Evolutionary conservation across 129 eudicot genomes (phyloP).

Genomic region (Apium graveolens): DNA sequence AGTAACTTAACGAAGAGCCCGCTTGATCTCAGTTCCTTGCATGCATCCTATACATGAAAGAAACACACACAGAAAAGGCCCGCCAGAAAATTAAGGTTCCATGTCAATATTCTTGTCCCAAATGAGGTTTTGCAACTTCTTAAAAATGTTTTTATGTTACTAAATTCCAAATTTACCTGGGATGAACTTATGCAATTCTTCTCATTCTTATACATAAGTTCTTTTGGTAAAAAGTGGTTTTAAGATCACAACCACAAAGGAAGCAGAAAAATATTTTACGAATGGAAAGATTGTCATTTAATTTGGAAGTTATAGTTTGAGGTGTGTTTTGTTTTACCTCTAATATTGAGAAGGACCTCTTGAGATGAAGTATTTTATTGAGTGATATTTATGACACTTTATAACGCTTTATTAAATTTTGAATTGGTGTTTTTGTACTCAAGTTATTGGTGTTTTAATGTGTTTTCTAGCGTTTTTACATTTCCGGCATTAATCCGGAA

Average conservation of each 20-base stretch:
- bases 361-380: too few relatives aligned
- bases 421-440: too few relatives aligned
- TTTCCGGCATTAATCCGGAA: too few relatives aligned
- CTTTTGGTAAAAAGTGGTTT: not conserved
- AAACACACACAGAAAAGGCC: not conserved
- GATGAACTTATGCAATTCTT: not conserved
- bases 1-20: constrained; percentile 78
- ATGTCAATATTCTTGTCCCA: not conserved
- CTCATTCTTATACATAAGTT: not conserved
- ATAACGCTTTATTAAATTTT: too few relatives aligned
- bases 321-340: constrained; percentile 44
- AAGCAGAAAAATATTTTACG: not conserved
- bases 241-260: not conserved
- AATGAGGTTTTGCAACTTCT: not conserved
- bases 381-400: too few relatives aligned
- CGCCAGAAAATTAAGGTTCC: not conserved
- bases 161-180: too few relatives aligned
- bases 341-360: constrained; percentile 70
- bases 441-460: too few relatives aligned
- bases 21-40: constrained; percentile 89
- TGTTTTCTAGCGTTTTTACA: too few relatives aligned
- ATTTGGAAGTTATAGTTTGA: not conserved
- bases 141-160: not conserved
- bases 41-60: constrained; percentile 55
- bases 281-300: not conserved